Percentiles rank a stretch among this genome's conserved stretches.
Evolutionary conservation across 768 basidiomycete genomes (phyloP).

Genomic region (Calocybe gangraenosa): DNA sequence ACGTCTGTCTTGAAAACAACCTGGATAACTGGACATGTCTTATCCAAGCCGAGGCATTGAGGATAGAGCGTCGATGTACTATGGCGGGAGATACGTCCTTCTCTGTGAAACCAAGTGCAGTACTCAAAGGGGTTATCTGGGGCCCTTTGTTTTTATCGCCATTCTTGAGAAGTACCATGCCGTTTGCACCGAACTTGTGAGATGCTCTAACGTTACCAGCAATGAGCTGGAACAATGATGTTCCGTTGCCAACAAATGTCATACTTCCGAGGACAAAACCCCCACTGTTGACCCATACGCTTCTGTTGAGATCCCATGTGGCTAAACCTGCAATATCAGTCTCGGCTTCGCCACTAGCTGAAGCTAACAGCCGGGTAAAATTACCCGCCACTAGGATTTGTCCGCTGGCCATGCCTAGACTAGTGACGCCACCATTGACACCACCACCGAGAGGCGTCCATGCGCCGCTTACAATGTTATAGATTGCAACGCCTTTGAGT

Average conservation of each 20-base stretch:
- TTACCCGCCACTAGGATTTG: slow-evolving; percentile 70
- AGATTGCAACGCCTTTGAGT: slow-evolving; percentile 62
- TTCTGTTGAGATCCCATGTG: slow-evolving; percentile 58
- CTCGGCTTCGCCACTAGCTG: slow-evolving; percentile 29
- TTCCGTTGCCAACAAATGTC: slow-evolving; percentile 65
- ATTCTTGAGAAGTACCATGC: slow-evolving; percentile 76
- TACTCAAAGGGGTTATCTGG: slow-evolving; percentile 54
- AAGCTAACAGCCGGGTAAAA: slow-evolving; percentile 50
- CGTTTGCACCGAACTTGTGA: slow-evolving; percentile 67
- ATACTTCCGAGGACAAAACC: slow-evolving; percentile 73
- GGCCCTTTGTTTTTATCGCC: slow-evolving; percentile 49
- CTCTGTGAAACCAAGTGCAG: slow-evolving; percentile 44
- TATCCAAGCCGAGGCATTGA: slow-evolving; percentile 41
- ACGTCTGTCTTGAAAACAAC: slow-evolving; percentile 51
- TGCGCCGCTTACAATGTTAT: slow-evolving; percentile 56
- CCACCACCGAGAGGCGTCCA: slow-evolving; percentile 76
- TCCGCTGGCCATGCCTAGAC: slow-evolving; percentile 44
- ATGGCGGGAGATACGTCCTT: slow-evolving; percentile 23
- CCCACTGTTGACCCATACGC: slow-evolving; percentile 68
- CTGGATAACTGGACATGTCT: slow-evolving; percentile 39
- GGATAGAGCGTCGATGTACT: slow-evolving; percentile 34
- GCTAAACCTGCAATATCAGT: slow-evolving; percentile 61
- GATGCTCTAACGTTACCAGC: slow-evolving; percentile 63
- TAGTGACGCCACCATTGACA: slow-evolving; percentile 70
- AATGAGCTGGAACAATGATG: slow-evolving; percentile 55